These are phyloP conservation scores for Rosa multiflora DNA, from an alignment of 306 rosid species.

Conservation along the genomic window DNA sequence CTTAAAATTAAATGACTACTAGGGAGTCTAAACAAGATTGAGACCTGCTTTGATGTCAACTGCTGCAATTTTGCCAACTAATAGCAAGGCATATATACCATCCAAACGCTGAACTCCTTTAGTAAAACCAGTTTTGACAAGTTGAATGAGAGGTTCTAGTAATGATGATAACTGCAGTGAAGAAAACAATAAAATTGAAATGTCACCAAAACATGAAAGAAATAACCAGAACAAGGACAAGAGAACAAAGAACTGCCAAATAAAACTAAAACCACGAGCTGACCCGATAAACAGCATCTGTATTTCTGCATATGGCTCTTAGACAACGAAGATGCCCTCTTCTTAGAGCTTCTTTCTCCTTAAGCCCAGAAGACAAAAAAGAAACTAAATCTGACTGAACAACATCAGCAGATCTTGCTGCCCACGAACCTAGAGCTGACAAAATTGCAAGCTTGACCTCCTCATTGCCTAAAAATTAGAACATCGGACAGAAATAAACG, in stretches of 20 bases:
- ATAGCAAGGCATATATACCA: conserved; percentile 85
- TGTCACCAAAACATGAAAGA: conserved; percentile 21
- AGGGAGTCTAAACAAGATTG: conserved; percentile 5
- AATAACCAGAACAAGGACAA: conserved; percentile 10
- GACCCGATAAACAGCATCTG: conserved; percentile 68
- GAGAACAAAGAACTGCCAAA: conserved; percentile 30
- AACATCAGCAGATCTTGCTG: conserved; percentile 62
- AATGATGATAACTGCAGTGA: conserved; percentile 60
- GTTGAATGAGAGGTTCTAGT: conserved; percentile 78
- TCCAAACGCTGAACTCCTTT: conserved; percentile 93
- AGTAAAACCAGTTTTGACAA: conserved; percentile 91
- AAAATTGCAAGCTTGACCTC: conserved; percentile 81
- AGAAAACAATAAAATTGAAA: not conserved
- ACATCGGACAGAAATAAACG: conserved; percentile 25
- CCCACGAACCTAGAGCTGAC: conserved; percentile 80
- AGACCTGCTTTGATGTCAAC: conserved; percentile 94
- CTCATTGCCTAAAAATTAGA: conserved; percentile 70
- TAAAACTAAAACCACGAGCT: conserved; percentile 18
- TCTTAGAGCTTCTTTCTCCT: conserved; percentile 90
- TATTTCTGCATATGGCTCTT: conserved; percentile 54
- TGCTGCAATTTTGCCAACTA: conserved; percentile 81
- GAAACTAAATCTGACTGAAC: conserved; percentile 56
- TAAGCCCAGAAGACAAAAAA: conserved; percentile 80
- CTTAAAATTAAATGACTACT: not conserved
- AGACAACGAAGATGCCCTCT: conserved; percentile 82